Evolutionary conservation across 2,329 filamentous ascomycete species (phyloP), one percentile per base, ranked within the genome.

Genomic region (Trichoderma arundinaceum): DNA sequence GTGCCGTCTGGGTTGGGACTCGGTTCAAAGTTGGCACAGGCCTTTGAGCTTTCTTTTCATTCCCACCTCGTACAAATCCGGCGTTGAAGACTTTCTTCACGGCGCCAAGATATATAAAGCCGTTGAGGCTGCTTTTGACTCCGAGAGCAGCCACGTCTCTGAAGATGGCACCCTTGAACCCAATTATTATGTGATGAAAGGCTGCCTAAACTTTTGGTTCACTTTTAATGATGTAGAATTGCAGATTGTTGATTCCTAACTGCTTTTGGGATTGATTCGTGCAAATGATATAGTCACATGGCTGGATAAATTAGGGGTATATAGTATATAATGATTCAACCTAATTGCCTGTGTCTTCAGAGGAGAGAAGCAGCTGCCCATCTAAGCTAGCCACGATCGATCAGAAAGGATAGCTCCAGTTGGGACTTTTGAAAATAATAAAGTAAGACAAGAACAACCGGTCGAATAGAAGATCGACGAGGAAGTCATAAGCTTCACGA

Each of bases 181-280:
- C 12, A n/a, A 54, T 10, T 35, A 44, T 8, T 28, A 54, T 10
- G 15, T 12, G 48, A 44, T 53, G 59, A 46, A 44, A 28, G 59
- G 49, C 38, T 15, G 15, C 22, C 15, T 53, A 1, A 13, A 53
- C 28, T 62, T 62, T 53, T 62, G 48, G 59, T 62, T 62, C 3
- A 43, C n/a, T 13, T 1, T 5, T n/a, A 7, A 19, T 17, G 59
- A 53, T 9, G 38, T 38, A 1, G 10, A 35, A 3, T 32, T 53
- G 7, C 15, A 38, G 41, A 44, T 62, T 39, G 15, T 43, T 12
- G 28, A 44, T 60, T 9, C 8, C 43, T 60, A 32, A 33, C 17
- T 51, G 2, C 8, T n/a, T 4, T 6, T 38, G 10, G 19, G 6
- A 17, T 54, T 22, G 7, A n/a, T 38, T 41, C 39, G 10, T 13